Evolutionary conservation across 192 early-diverging fungal genomes (phyloP), one percentile per base, ranked within the genome.

Genomic region (Kickxella alabastrina): DNA sequence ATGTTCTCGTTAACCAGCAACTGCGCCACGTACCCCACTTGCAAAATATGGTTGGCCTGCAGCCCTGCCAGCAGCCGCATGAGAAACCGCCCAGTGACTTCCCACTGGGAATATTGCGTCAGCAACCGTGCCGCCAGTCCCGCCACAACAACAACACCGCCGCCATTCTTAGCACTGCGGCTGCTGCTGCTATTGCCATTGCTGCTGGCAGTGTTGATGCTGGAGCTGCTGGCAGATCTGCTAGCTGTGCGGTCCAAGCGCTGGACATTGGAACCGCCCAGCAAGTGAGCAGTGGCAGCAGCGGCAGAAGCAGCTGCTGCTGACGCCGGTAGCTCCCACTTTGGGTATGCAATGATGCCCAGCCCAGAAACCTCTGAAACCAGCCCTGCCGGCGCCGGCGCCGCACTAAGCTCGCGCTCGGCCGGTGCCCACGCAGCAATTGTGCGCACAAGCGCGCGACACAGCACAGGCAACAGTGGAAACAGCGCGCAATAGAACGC

Each of bases 61-160:
- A 75, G 25, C 0, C 59, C 54, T 5, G 63, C 27, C 40, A 66
- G 40, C 17, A 67, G 22, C 4, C 37, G 54, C 59, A 75, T 63
- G 49, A 75, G 18, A 6, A 75, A 42, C 10, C 34, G 21, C 19
- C 71, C 71, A 2, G 63, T 31, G 4, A 64, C 51, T 43, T 56
- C 64, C 71, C 71, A 75, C 52, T 75, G 71, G 48, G 71, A 63
- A 42, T 67, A 67, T 55, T 75, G 71, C 37, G 71, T 40, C 42
- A 75, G 5, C 43, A 75, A 52, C 17, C 71, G 63, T 2, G 59
- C 71, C 2, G 52, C 44, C 5, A 75, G 23, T 23, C 55, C 71
- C 3, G 64, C 35, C 32, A 56, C 19, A 17, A 58, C 55, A 31
- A n/a, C 25, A 10, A 12, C 31, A 32, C 31, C 6, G 41, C n/a